Evolutionary conservation across 768 basidiomycete species (phyloP), one percentile per base, ranked within the genome.

Genomic region (Pulveroboletus sp.): DNA sequence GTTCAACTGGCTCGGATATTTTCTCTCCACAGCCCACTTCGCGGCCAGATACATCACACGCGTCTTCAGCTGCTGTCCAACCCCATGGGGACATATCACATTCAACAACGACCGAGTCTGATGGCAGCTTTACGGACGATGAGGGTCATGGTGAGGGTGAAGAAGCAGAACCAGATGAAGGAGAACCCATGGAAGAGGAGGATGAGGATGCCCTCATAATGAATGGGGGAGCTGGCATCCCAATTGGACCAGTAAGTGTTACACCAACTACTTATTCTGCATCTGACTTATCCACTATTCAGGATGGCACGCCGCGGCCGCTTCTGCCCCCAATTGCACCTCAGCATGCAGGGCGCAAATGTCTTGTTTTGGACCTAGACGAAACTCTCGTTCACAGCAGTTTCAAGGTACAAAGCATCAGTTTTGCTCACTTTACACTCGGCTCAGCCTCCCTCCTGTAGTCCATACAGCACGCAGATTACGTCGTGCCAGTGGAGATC

Each of bases 401-500:
- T 68, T 97, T 99, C 82, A 99, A 97, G 83, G 95, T 95, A 54
- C 36, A 43, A 43, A 2, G 73, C 50, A 53, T 15, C 11, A 4
- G 26, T 43, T 26, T n/a, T 6, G 2, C 33, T 48, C 33, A 24
- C 43, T 45, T 55, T 26, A 10, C 39, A 27, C 46, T 35, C 37
- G 18, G 46, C 55, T 62, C 24, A 64, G 2, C 28, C 30, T 18
- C 43, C 47, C 15, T 51, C 49, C 49, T 54, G 11, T 36, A 98
- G 94, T 89, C 93, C 47, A 91, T 98, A 60, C 80, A 78, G 56
- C 89, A 93, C 62, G 93, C 95, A 28, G 96, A 99, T 73, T 99
- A 93, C 69, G 91, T 98, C 55, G 95, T 99, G 4, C 96, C 96
- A 5, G 96, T 99, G 24, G 96, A 98, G 71, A 99, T 99, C 55